Evolutionary conservation across 2,329 filamentous ascomycete species (phyloP).

Genomic region (Pyricularia pennisetigena): DNA sequence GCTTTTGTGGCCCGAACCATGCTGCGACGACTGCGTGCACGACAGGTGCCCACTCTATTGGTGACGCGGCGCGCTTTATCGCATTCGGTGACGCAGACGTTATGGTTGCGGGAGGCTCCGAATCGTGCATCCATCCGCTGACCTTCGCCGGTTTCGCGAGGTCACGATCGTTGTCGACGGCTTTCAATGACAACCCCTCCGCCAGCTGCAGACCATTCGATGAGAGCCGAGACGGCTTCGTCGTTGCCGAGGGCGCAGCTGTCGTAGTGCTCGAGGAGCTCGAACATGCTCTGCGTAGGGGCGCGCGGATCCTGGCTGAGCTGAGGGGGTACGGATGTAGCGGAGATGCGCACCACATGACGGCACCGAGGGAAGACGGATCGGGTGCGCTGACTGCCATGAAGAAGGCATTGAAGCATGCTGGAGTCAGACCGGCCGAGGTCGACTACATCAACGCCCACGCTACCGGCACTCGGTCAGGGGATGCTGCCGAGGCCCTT

Average conservation of each 20-base stretch:
- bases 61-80: conserved; percentile 88
- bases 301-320: conserved; percentile 80
- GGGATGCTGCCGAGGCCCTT: conserved; percentile 77
- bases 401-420: conserved; percentile 69
- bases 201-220: conserved; percentile 84
- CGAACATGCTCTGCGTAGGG: conserved; percentile 72
- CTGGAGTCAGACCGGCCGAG: conserved; percentile 53
- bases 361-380: conserved; percentile 75
- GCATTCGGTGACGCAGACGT: conserved; percentile 85
- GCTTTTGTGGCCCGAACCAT: conserved; percentile 86
- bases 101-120: conserved; percentile 91
- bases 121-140: conserved; percentile 91
- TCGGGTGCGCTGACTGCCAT: conserved; percentile 76
- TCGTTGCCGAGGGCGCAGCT: conserved; percentile 86
- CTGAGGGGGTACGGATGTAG: conserved; percentile 82
- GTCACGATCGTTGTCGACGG: conserved; percentile 75
- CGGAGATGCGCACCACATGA: conserved; percentile 89
- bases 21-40: conserved; percentile 91
- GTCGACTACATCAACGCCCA: conserved; percentile 96
- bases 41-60: conserved; percentile 88
- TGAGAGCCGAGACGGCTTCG: conserved; percentile 68
- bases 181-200: conserved; percentile 62
- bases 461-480: conserved; percentile 77
- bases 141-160: conserved; percentile 87
- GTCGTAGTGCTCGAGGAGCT: conserved; percentile 83